phyloP scores from a whole-genome alignment of 2,329 filamentous ascomycete genomes.

The Geoglossum cookeanum region DNA sequence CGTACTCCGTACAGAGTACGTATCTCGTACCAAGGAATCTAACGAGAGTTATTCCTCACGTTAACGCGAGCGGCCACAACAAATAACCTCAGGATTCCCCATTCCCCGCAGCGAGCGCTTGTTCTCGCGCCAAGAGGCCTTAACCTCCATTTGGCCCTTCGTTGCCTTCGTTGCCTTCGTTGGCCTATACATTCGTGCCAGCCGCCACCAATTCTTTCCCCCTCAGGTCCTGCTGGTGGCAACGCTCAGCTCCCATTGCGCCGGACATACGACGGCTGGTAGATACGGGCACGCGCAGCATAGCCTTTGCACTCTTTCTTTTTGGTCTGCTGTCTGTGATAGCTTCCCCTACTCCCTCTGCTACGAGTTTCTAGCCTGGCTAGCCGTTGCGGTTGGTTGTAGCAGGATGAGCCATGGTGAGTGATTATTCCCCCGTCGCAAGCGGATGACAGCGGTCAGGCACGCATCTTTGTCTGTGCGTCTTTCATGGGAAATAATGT shows the following conservation, averaged over 20 bases:
- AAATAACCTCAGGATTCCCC: neutral
- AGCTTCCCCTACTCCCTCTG: neutral
- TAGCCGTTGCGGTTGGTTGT: neutral
- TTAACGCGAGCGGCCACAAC: neutral
- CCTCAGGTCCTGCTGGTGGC: neutral
- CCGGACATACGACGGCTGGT: neutral
- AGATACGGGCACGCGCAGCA: neutral
- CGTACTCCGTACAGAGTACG: neutral
- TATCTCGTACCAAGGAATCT: neutral
- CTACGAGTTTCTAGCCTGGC: neutral
- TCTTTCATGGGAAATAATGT: neutral
- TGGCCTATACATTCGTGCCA: neutral
- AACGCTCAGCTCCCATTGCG: neutral
- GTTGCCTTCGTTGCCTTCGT: neutral
- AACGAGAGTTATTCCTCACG: neutral
- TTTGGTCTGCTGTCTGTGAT: neutral
- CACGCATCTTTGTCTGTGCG: neutral
- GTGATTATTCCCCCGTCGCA: neutral
- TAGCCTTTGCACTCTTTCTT: neutral
- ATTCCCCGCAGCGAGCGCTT: neutral
- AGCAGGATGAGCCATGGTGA: slow-evolving; percentile 1
- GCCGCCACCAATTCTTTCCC: neutral
- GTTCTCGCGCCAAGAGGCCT: neutral
- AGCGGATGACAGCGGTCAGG: neutral
- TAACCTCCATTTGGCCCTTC: neutral